Evolutionary conservation across 345 rosid genomes (phyloP), one percentile per base, ranked within the genome.

Genomic region (Acer saccharum): DNA sequence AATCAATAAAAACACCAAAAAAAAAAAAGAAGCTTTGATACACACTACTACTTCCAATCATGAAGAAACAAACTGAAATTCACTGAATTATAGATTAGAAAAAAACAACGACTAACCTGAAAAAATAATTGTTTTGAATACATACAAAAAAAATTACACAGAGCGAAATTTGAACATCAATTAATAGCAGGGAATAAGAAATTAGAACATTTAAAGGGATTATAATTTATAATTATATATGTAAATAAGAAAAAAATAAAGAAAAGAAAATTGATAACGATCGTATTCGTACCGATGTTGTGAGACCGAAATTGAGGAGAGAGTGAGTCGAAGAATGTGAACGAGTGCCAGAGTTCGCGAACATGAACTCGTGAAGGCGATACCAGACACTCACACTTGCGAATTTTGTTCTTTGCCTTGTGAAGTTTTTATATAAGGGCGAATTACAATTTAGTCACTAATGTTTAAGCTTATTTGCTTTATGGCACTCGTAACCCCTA

Each of bases 211-310:
- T 43, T 43, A 43, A 43, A 43, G 46, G 46, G 46, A 8, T 35
- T 35, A 35, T 35, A 32, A 32, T 32, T 32, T 32, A 32, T 32
- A 35, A 35, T 35, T 35, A 35, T 35, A 35, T 5, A 35, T 4
- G 39, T 35, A 35, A 4, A 35, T 35, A 35, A 35, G 39, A 35
- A 35, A 35, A 35, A 35, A 35, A 35, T 7, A 71, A 52, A 17
- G 13, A 2, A 8, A 41, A 44, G 16, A 44, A 1, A 27, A 58
- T 27, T 4, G 43, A 43, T 7, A 43, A 43, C 20, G 46, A 4
- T 17, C 68, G 23, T 73, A 63, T 60, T 17, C 68, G 23, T 73
- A 63, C 69, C 69, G 46, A 43, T 46, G n/a, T 23, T 25, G 48
- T 1, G 41, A 21, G 61, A 65, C 52, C 50, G 63, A 23, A 20